phyloP scores from a whole-genome alignment of 2,329 filamentous ascomycete species.

The Diaporthe aspalathi region DNA sequence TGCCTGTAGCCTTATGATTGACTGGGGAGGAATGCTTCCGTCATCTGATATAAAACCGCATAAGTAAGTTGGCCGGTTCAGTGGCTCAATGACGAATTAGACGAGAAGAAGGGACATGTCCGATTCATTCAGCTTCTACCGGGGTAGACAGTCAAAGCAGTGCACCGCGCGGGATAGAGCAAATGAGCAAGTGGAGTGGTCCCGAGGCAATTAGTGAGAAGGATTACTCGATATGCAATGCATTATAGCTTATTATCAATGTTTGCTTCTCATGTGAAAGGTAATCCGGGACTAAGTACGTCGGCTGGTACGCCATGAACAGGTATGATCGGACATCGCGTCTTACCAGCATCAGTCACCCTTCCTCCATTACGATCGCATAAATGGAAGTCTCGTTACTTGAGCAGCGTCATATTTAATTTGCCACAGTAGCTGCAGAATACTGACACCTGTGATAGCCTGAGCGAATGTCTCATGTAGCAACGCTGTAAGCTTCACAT shows the following conservation, averaged over 20 bases:
- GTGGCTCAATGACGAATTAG: background rate
- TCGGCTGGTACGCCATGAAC: background rate
- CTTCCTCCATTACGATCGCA: fast-evolving
- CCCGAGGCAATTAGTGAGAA: no score
- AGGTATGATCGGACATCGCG: no score
- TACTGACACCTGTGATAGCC: background rate
- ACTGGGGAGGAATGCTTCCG: background rate
- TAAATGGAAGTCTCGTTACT: no score
- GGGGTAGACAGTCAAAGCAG: background rate
- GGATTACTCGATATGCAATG: no score
- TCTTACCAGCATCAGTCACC: background rate
- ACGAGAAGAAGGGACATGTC: background rate
- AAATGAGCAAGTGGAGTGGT: no score
- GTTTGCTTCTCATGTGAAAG: no score
- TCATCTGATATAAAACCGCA: background rate
- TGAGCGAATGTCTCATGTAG: background rate
- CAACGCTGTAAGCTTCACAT: background rate
- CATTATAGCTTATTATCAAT: no score
- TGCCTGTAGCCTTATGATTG: no score
- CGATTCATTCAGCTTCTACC: background rate
- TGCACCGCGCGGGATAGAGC: no score
- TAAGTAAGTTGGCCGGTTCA: no score
- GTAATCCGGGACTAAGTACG: no score
- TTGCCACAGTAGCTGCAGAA: background rate
- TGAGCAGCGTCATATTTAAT: background rate